A percentile compares a stretch with the other conserved stretches of the same genome.
Evolutionary conservation across 139 green algal genomes (phyloP).

Genomic region (Klebsormidium nitens): DNA sequence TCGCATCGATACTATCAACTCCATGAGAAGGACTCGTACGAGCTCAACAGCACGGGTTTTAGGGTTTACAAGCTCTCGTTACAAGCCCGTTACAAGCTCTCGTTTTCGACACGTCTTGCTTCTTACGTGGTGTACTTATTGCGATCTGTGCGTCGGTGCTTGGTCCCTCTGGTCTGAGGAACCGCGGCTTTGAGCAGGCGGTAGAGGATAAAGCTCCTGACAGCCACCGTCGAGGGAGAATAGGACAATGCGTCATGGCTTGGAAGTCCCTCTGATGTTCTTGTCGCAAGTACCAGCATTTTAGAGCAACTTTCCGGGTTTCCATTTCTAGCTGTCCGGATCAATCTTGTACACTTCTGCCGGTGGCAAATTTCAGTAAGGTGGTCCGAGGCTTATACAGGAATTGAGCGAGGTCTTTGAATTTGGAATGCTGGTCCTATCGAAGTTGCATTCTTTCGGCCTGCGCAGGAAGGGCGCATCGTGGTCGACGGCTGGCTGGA

Average conservation of each 20-base stretch:
- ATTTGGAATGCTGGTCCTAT: not conserved
- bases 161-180: too few species aligned
- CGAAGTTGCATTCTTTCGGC: not conserved
- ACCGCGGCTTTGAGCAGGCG: too few species aligned
- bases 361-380: not conserved
- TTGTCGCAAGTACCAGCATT: too few species aligned
- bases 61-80: not conserved
- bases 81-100: not conserved
- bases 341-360: not conserved
- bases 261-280: too few species aligned
- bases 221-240: too few species aligned
- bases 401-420: not conserved
- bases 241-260: too few species aligned
- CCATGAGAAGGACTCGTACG: too few species aligned
- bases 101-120: not conserved
- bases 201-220: too few species aligned
- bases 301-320: too few species aligned
- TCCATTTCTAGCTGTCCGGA: too few species aligned
- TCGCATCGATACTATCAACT: too few species aligned
- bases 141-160: not conserved
- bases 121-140: not conserved
- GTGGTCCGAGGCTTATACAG: not conserved
- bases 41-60: too few species aligned
- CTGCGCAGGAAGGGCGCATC: slow-evolving; percentile 45
- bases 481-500: slow-evolving; percentile 68